These are phyloP conservation scores for Acer negundo DNA, from an alignment of 345 rosid genomes.

Conservation along the genomic window DNA sequence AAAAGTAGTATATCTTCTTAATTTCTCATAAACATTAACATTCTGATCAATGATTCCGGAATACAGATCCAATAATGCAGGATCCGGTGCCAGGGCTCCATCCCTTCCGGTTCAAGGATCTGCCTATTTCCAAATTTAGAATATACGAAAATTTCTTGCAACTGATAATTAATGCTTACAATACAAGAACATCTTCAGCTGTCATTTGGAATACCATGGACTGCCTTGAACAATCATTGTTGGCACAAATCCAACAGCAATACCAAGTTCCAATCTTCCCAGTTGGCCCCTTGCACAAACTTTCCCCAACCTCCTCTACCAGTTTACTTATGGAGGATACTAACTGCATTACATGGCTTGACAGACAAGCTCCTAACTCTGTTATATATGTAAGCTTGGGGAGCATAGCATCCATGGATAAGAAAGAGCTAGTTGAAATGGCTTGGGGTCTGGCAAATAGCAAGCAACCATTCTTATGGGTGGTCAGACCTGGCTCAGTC, in stretches of 20 bases:
- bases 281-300: slow-evolving; percentile 41
- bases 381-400: slow-evolving; percentile 42
- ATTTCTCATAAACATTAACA: neutral
- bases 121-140: slow-evolving; percentile 31
- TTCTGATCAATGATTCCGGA: neutral
- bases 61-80: slow-evolving; percentile 20
- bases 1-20: neutral
- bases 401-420: slow-evolving; percentile 18
- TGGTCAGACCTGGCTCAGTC: slow-evolving; percentile 29
- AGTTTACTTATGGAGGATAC: slow-evolving; percentile 31
- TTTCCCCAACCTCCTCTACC: slow-evolving; percentile 23
- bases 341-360: slow-evolving; percentile 41
- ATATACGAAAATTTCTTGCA: slow-evolving; percentile 26
- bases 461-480: slow-evolving; percentile 37
- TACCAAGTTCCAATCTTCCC: slow-evolving; percentile 30
- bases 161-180: slow-evolving; percentile 13
- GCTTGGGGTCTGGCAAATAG: slow-evolving; percentile 39
- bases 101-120: slow-evolving; percentile 39
- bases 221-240: slow-evolving; percentile 30
- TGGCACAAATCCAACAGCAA: slow-evolving; percentile 19
- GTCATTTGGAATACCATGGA: slow-evolving; percentile 31
- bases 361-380: slow-evolving; percentile 31
- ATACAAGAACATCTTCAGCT: slow-evolving; percentile 31
- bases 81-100: slow-evolving; percentile 31
- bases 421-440: slow-evolving; percentile 31